Evolutionary conservation across 176 grass and related monocot species (phyloP).

Genomic region (Dendrocalamus sinicus): DNA sequence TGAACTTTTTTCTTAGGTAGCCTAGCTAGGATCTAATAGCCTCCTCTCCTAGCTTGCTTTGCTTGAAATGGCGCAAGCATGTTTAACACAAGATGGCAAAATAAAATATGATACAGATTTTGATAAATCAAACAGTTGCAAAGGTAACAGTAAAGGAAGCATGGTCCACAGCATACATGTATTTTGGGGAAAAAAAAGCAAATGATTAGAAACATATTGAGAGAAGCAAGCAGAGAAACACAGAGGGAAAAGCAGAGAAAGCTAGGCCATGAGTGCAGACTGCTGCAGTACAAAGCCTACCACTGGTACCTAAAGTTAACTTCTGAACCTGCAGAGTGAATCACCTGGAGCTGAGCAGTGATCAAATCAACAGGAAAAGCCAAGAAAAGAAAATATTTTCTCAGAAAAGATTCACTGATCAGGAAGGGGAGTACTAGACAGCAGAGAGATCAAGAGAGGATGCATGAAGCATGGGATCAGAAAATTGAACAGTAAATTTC

Average conservation of each 20-base stretch:
- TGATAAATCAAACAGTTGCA: not conserved
- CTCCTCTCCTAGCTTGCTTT: not conserved
- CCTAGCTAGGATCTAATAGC: not conserved
- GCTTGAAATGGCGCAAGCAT: not conserved
- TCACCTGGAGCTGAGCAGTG: not conserved
- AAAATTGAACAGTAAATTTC: not conserved
- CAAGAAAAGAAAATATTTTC: not conserved
- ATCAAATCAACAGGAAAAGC: not conserved
- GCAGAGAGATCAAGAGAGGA: not conserved
- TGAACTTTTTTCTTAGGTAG: not conserved
- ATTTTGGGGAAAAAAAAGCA: not conserved
- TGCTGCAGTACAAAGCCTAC: not conserved
- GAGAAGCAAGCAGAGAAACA: not conserved
- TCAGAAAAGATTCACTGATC: not conserved
- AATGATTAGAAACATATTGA: not conserved
- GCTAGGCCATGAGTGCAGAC: not conserved
- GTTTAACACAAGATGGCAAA: not conserved
- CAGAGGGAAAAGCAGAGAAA: not conserved
- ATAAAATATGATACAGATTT: not conserved
- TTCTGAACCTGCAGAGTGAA: conserved; percentile 11
- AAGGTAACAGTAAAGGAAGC: not conserved
- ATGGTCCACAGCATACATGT: not conserved
- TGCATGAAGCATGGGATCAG: not conserved
- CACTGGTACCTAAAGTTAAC: not conserved
- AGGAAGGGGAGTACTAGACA: not conserved